Evolutionary conservation across 2,329 filamentous ascomycete species (phyloP), one percentile per base, ranked within the genome.

Genomic region (Ophiosphaerella herpotricha): DNA sequence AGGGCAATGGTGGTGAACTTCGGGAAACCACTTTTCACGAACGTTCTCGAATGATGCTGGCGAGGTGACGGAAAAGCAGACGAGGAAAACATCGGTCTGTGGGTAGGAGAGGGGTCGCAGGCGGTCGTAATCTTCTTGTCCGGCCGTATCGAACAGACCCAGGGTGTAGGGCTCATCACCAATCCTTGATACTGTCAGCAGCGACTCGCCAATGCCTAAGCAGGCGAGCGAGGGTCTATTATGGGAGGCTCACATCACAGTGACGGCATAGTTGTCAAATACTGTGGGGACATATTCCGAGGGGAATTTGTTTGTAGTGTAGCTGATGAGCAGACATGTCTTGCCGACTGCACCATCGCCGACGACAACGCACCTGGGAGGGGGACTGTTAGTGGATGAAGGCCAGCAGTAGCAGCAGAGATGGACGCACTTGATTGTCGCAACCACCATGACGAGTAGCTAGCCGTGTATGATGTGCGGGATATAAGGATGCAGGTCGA

Each of bases 241-340:
- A 43, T 38, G 52, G 54, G 58, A 50, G 42, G 55, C 91, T 87
- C 83, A 97, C 94, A 99, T 99, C 64, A 99, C 94, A 62, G 94
- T 99, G 74, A 99, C 94, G 50, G 94, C 94, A 84, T 99, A 99
- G 80, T 99, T 99, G 78, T 99, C 94, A 77, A 99, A 99, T 59
- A 99, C 94, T 26, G 94, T 99, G 44, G 94, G 94, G 51, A 99
- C 94, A 77, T 99, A 99, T 92, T 99, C 94, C 69, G 92, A 97
- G 32, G 94, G 94, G 77, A 99, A 99, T 72, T 97, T 97, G 84
- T 99, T 99, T 60, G 94, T 99, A 60, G 94, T 99, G 79, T 99
- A 99, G 75, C 91, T 96, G 80, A 99, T 99, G 73, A 99, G 86
- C 60, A 99, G 86, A 79, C 94, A 99, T 63, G 94, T 99, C 84